Conservation (phyloP, 768 basidiomycete species). For the Astraeus odoratus region DNA sequence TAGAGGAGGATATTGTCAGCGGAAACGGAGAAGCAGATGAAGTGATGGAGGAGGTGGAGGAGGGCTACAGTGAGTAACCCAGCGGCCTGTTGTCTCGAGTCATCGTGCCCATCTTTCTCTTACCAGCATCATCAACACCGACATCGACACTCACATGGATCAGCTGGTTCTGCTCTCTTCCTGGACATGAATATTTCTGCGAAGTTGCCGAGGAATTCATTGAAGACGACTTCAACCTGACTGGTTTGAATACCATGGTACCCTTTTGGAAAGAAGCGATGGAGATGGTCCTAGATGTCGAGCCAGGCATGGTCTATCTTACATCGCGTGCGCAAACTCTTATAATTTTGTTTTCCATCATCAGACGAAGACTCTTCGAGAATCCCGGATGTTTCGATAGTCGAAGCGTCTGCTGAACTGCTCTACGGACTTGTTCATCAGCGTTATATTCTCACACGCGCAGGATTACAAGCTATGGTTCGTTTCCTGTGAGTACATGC, state of each 20-base stretch:
- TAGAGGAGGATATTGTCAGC: conserved; percentile 57
- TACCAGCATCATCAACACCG: conserved; percentile 77
- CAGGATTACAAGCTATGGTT: conserved; percentile 93
- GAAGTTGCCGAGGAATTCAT: conserved; percentile 99
- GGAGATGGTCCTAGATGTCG: conserved; percentile 99
- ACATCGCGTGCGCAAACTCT: neutral
- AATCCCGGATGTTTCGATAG: conserved; percentile 97
- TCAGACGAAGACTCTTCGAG: conserved; percentile 87
- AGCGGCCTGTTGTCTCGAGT: conserved; percentile 1
- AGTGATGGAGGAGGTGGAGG: conserved; percentile 64
- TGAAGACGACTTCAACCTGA: conserved; percentile 98
- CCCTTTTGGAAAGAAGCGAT: conserved; percentile 99
- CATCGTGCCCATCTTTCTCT: conserved; percentile 12
- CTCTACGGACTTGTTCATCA: conserved; percentile 97
- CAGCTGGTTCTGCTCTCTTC: conserved; percentile 91
- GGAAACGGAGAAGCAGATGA: conserved; percentile 63
- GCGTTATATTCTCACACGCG: conserved; percentile 92
- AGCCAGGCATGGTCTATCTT: conserved; percentile 68
- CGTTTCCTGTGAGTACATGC: conserved; percentile 9
- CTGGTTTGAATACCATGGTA: conserved; percentile 90
- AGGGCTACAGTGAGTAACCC: conserved; percentile 67
- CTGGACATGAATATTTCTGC: conserved; percentile 96
- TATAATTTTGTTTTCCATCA: neutral
- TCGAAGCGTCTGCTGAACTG: conserved; percentile 95
- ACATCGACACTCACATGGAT: conserved; percentile 94